These are phyloP conservation scores for Trematosphaeria pertusa DNA, from an alignment of 2,329 filamentous ascomycete species.

Conservation along the genomic window DNA sequence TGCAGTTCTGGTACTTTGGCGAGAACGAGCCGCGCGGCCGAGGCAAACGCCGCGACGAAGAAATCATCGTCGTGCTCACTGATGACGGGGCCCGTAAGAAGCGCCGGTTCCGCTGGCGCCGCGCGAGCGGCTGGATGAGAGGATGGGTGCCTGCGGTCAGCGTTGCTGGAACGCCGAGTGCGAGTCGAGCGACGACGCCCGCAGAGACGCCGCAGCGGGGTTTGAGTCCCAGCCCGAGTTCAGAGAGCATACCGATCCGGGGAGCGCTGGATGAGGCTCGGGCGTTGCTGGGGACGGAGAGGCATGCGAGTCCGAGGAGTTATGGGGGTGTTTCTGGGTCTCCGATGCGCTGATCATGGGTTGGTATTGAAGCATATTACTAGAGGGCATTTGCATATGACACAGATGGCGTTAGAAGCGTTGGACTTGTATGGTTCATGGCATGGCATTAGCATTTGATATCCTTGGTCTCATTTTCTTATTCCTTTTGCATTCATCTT, in stretches of 20 bases:
- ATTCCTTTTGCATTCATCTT: too few species aligned
- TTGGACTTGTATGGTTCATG: too few species aligned
- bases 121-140: slow-evolving; percentile 70
- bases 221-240: slow-evolving; percentile 19
- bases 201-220: slow-evolving; percentile 27
- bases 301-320: slow-evolving; percentile 44
- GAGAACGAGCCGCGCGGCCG: slow-evolving; percentile 40
- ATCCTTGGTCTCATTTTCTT: too few species aligned
- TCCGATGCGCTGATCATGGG: too few species aligned
- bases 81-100: slow-evolving; percentile 37
- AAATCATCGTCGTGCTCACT: slow-evolving; percentile 56
- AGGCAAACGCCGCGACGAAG: slow-evolving; percentile 46
- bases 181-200: slow-evolving; percentile 37
- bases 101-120: slow-evolving; percentile 60
- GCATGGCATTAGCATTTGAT: too few species aligned
- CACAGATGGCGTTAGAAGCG: too few species aligned
- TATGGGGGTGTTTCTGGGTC: too few species aligned
- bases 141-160: slow-evolving; percentile 66
- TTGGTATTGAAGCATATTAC: too few species aligned
- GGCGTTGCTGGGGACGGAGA: slow-evolving; percentile 40
- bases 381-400: too few species aligned
- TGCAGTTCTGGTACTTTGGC: slow-evolving; percentile 69
- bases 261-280: slow-evolving; percentile 45
- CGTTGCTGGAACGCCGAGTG: slow-evolving; percentile 44
- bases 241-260: slow-evolving; percentile 35